phyloP scores from a whole-genome alignment of 106 monocot genomes.

The Agapanthus africanus region DNA sequence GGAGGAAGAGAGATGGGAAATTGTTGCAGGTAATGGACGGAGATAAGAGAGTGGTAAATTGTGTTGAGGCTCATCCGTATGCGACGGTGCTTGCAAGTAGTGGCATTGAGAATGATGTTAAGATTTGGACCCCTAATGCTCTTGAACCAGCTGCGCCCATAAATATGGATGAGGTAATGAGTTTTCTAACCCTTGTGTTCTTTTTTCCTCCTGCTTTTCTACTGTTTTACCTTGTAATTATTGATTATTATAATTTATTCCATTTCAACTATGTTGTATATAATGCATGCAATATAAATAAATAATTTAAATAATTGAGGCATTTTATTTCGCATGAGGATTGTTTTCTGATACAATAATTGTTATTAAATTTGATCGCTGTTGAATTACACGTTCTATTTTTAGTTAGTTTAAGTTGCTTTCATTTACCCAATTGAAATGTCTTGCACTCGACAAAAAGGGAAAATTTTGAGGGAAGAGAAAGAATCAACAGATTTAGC shows the following conservation, averaged over 20 bases:
- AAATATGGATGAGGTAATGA: constrained; percentile 48
- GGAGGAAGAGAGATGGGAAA: constrained; percentile 74
- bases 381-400: too few species aligned
- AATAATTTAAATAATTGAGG: background rate
- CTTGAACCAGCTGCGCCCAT: constrained; percentile 28
- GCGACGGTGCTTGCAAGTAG: constrained; percentile 60
- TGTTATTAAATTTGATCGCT: too few species aligned
- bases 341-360: too few species aligned
- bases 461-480: background rate
- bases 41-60: constrained; percentile 67
- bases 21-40: constrained; percentile 70
- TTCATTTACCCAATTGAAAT: too few species aligned
- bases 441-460: background rate
- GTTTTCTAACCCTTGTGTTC: background rate
- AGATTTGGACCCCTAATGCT: constrained; percentile 74
- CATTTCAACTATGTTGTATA: background rate
- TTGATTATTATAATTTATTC: background rate
- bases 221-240: background rate
- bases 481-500: background rate
- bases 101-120: constrained; percentile 78
- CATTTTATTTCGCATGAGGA: background rate
- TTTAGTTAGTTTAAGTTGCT: too few species aligned
- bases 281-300: background rate
- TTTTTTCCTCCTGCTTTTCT: background rate
- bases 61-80: constrained; percentile 71